These are phyloP conservation scores for carrot (Daucus carota) DNA, from an alignment of 129 eudicot genomes.

Conservation along the genomic window DNA sequence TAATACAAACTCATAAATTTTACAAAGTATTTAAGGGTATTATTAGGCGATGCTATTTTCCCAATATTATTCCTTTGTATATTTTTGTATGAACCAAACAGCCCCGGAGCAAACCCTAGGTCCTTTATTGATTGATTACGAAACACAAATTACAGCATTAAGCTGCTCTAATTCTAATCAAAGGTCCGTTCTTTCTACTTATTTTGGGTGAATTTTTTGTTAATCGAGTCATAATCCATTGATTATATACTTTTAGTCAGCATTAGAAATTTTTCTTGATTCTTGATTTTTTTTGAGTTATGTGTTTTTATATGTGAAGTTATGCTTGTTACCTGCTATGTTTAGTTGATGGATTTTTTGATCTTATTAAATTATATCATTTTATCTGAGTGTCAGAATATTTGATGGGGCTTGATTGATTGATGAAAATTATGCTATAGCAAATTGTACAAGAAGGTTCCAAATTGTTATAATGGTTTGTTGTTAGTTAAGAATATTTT, in stretches of 20 bases:
- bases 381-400: not conserved
- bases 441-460: not conserved
- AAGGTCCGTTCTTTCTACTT: constrained; percentile 4
- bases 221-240: not conserved
- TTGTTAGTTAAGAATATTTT: no score
- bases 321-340: not conserved
- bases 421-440: not conserved
- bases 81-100: not conserved
- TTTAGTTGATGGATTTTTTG: not conserved
- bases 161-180: not conserved
- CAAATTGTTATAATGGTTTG: not conserved
- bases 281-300: not conserved
- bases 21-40: not conserved
- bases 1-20: no score
- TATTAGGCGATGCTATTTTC: not conserved
- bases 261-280: not conserved
- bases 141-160: not conserved
- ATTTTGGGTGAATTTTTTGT: not conserved
- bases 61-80: not conserved
- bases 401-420: not conserved
- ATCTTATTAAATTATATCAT: no score
- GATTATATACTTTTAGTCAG: not conserved
- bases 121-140: not conserved
- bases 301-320: not conserved
- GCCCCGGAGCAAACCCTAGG: not conserved